These are phyloP conservation scores for Paspalum vaginatum DNA, from an alignment of 176 grass and related monocot genomes.

Conservation along the genomic window DNA sequence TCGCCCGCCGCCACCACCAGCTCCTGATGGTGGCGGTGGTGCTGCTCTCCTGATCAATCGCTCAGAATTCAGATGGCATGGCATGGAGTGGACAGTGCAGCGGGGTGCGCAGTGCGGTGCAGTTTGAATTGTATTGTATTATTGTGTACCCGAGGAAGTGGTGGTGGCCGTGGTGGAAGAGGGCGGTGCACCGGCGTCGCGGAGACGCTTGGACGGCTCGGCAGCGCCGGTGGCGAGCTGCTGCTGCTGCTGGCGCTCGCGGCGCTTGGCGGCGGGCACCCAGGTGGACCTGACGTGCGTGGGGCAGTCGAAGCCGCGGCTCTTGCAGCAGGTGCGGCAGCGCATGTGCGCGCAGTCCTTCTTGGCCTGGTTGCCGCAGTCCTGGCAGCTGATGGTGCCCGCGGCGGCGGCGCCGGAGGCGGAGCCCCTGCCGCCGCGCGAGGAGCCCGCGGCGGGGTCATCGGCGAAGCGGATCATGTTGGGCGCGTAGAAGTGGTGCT, in stretches of 20 bases:
- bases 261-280: conserved; percentile 85
- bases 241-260: conserved; percentile 72
- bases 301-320: conserved; percentile 76
- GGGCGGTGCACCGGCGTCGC: conserved; percentile 45
- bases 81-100: neutral
- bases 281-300: conserved; percentile 97
- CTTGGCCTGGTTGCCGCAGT: conserved; percentile 99
- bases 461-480: conserved; percentile 81
- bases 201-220: conserved; percentile 59
- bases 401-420: neutral
- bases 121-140: neutral
- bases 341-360: conserved; percentile 84
- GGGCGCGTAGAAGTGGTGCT: conserved; percentile 60
- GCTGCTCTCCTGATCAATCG: conserved; percentile 20
- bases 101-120: neutral
- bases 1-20: conserved; percentile 38
- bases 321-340: conserved; percentile 97
- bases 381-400: conserved; percentile 79
- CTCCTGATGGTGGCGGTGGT: conserved; percentile 31
- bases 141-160: conserved; percentile 52
- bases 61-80: neutral
- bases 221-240: conserved; percentile 37
- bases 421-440: conserved; percentile 29
- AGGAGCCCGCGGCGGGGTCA: conserved; percentile 52
- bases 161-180: conserved; percentile 38